Conservation (phyloP, 441 rosid genomes). For the Mallotus japonicus region DNA sequence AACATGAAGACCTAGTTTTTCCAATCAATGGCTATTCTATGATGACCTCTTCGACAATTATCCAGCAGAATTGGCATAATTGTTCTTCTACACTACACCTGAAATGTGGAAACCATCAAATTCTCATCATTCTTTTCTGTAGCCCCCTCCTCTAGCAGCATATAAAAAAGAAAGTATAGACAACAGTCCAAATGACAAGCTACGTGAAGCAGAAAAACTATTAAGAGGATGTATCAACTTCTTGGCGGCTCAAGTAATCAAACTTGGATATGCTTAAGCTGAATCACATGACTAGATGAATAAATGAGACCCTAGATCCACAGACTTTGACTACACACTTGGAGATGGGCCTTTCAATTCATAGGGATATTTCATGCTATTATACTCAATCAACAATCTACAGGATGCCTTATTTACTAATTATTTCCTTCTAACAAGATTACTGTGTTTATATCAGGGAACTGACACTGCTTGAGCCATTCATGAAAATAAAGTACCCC, state of each 20-base stretch:
- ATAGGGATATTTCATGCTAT: not conserved
- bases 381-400: not conserved
- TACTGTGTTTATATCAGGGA: not conserved
- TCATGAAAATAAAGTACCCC: not conserved
- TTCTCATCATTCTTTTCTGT: no score
- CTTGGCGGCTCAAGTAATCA: not conserved
- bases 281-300: not conserved
- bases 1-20: no score
- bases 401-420: not conserved
- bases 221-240: not conserved
- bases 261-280: conserved; percentile 12
- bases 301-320: conserved; percentile 3
- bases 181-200: not conserved
- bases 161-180: not conserved
- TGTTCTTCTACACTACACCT: no score
- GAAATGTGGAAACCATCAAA: not conserved
- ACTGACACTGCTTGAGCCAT: not conserved
- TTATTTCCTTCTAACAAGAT: conserved; percentile 10
- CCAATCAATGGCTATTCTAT: not conserved
- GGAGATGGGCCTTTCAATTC: not conserved
- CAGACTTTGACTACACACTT: not conserved
- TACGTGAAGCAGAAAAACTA: not conserved
- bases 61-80: conserved; percentile 2
- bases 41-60: not conserved
- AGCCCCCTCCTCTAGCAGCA: not conserved